Base-by-base conservation (phyloP, 768 basidiomycete genomes). In the Boletus rex-veris region DNA sequence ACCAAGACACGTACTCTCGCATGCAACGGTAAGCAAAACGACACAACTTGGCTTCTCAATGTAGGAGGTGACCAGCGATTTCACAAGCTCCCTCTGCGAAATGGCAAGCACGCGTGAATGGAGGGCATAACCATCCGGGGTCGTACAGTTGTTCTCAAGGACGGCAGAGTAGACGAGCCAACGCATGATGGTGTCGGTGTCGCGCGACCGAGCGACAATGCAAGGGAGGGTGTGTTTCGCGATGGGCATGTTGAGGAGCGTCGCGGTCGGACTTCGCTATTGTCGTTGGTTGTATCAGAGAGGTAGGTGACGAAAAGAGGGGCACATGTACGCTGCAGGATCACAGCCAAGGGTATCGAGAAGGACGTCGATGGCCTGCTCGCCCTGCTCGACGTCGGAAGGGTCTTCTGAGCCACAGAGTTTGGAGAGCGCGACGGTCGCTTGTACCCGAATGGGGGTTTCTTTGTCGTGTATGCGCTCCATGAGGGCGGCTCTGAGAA, bases 381-480 rank as follows among this genome's bases (percentile, higher is more conserved):
- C 67, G n/a, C 66, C 78, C 2, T 75, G 74, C 50, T 83, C 80
- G 7, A 78, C 62, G 19, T 87, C 84, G 3, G 73, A 70, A 1
- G 76, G 69, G 48, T 86, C 87, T 59, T 94, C 92, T 3, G 84
- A 79, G 9, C 77, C 81, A 49, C 80, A 82, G 1, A 98, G 77
- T 61, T 88, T 90, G 7, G 87, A 83, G 3, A 98, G 79, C 1
- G 88, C 88, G 28, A 88, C 77, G 8, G 86, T 83, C 7, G 90
- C 92, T 64, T 92, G 91, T 0, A 87, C 78, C 15, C 96, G 82
- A 12, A 98, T 81, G 19, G 74, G 65, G 0, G 79, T 63, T 64
- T 98, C 96, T 68, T 86, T 95, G 74, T 97, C 95, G 12, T 77
- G 73, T 11, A 88, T 69, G 24, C 96, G 81, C 3, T 85, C 87